phyloP scores from a whole-genome alignment of 306 rosid species.

The Cucurbita argyrosperma region DNA sequence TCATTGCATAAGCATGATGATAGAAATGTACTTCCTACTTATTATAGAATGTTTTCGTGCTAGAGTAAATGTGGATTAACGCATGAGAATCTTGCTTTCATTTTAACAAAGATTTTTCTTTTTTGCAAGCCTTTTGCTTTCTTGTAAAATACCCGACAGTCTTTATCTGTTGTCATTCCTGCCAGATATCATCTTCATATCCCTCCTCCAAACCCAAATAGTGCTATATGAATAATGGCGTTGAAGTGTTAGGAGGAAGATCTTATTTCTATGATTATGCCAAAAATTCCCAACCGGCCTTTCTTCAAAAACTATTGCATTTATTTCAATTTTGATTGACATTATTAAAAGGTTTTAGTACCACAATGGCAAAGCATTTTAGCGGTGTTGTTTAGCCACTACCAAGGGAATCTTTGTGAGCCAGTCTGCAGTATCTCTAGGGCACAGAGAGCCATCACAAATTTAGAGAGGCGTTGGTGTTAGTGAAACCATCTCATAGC shows the following conservation, averaged over 20 bases:
- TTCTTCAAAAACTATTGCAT: no score
- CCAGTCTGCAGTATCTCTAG: neutral
- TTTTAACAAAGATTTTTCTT: neutral
- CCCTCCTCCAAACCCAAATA: neutral
- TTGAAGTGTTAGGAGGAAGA: neutral
- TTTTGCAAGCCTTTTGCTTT: neutral
- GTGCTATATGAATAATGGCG: neutral
- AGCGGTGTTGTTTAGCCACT: neutral
- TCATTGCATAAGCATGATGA: conserved; percentile 3
- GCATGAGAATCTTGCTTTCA: neutral
- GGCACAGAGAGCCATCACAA: neutral
- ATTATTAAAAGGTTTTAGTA: neutral
- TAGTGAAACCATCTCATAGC: neutral
- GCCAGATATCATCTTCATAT: neutral
- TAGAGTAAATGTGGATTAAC: neutral
- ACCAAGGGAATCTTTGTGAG: neutral
- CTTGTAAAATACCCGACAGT: neutral
- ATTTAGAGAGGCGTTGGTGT: neutral
- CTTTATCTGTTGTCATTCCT: neutral
- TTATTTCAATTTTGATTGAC: neutral
- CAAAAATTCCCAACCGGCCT: no score
- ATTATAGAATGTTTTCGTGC: neutral
- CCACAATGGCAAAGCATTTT: neutral
- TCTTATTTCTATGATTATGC: neutral
- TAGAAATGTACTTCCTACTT: neutral